Conservation (phyloP, 257 asterid species). For the Nicotiana otophora region DNA sequence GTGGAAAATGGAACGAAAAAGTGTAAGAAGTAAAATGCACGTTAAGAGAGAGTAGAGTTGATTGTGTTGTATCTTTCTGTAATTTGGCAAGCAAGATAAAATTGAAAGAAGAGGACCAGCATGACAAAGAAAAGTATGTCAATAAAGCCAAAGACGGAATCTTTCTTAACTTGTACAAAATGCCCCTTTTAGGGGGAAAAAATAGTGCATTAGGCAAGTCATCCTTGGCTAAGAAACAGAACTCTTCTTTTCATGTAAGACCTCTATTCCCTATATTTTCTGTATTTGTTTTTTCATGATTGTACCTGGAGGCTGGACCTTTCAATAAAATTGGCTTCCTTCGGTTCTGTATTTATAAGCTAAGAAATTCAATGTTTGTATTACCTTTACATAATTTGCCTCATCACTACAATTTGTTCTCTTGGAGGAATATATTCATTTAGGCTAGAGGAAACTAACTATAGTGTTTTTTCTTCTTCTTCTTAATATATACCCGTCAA, state of each 20-base stretch:
- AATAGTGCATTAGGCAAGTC: slow-evolving; percentile 2
- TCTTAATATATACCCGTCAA: not conserved
- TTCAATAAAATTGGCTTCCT: not conserved
- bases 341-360: not conserved
- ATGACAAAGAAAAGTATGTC: slow-evolving; percentile 1
- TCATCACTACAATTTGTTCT: not conserved
- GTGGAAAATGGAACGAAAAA: no score
- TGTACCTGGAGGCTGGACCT: not conserved
- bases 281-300: not conserved
- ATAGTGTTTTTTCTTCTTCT: not conserved
- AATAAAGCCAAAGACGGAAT: slow-evolving; percentile 8
- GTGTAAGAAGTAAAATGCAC: no score
- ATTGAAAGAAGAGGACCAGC: slow-evolving; percentile 8
- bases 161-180: no score
- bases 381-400: not conserved
- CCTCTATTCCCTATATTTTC: no score
- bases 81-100: no score
- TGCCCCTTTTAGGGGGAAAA: not conserved
- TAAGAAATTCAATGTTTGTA: not conserved
- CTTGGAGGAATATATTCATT: not conserved
- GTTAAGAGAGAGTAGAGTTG: no score
- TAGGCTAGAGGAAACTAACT: not conserved
- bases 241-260: not conserved
- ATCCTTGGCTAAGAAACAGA: slow-evolving; percentile 11
- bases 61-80: no score